These are phyloP conservation scores for Boeremia lycopersici DNA, from an alignment of 2,329 filamentous ascomycete genomes.

Conservation along the genomic window DNA sequence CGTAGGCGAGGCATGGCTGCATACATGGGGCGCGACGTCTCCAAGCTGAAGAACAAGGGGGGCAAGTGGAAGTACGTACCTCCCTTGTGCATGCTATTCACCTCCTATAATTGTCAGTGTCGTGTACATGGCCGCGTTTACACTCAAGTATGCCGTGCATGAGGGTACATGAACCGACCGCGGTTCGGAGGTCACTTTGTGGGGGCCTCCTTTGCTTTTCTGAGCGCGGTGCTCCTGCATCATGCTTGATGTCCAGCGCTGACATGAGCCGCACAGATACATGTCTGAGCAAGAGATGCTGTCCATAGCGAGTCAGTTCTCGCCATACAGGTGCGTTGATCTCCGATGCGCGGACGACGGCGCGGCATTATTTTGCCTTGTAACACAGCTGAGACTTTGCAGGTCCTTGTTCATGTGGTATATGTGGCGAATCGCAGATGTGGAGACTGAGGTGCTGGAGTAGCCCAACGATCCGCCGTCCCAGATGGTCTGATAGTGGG, in stretches of 20 bases:
- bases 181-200: neutral
- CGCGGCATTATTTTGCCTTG: neutral
- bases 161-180: neutral
- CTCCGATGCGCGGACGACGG: constrained; percentile 11
- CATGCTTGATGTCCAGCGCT: neutral
- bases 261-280: constrained; percentile 56
- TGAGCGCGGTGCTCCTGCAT: neutral
- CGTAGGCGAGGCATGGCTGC: constrained; percentile 81
- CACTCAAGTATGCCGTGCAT: neutral
- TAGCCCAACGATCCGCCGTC: constrained; percentile 2
- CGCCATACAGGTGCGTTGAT: constrained; percentile 71
- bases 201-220: neutral
- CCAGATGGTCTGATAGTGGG: neutral
- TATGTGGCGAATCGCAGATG: constrained; percentile 88
- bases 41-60: constrained; percentile 76
- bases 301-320: constrained; percentile 77
- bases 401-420: constrained; percentile 98
- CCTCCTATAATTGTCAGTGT: neutral
- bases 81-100: neutral
- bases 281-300: constrained; percentile 94
- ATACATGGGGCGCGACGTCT: constrained; percentile 81
- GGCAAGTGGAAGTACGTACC: constrained; percentile 79
- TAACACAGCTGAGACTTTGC: constrained; percentile 9
- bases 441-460: constrained; percentile 66
- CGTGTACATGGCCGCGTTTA: neutral